Percentiles rank a stretch among this genome's conserved stretches.
These are phyloP conservation scores for Kokia cookei DNA, from an alignment of 441 rosid species.

Conservation along the genomic window DNA sequence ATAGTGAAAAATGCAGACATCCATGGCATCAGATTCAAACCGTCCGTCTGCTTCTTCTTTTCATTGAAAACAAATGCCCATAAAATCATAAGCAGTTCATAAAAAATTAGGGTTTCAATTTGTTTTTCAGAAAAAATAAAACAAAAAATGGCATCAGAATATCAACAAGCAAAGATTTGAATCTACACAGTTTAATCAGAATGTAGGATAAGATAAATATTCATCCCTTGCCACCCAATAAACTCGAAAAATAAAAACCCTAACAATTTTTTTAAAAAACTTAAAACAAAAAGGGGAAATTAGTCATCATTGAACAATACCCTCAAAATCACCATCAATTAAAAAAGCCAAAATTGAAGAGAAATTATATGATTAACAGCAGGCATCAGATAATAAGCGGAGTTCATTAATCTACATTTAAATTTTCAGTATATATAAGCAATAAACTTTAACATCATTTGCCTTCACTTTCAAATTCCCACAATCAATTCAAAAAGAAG, in stretches of 20 bases:
- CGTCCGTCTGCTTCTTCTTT: constrained; percentile 92
- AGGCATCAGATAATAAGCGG: constrained; percentile 61
- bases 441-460: constrained; percentile 30
- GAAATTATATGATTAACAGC: too few relatives aligned
- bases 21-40: constrained; percentile 86
- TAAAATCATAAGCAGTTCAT: not conserved
- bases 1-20: constrained; percentile 53
- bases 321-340: too few relatives aligned
- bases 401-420: constrained; percentile 28
- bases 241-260: too few relatives aligned
- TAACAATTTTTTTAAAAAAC: not conserved
- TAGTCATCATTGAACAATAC: too few relatives aligned
- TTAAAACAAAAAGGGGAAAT: not conserved
- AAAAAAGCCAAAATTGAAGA: too few relatives aligned
- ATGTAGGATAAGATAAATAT: constrained; percentile 37
- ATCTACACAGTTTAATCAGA: constrained; percentile 37
- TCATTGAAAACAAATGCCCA: constrained; percentile 24
- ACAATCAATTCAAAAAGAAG: not conserved
- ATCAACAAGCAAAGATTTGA: constrained; percentile 47
- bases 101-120: not conserved
- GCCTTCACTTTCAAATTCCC: constrained; percentile 10
- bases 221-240: constrained; percentile 37
- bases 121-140: not conserved
- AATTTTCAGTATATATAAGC: constrained; percentile 22
- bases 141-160: constrained; percentile 40